Base-by-base conservation (phyloP, 768 basidiomycete genomes). In the Termitomyces sp. region DNA sequence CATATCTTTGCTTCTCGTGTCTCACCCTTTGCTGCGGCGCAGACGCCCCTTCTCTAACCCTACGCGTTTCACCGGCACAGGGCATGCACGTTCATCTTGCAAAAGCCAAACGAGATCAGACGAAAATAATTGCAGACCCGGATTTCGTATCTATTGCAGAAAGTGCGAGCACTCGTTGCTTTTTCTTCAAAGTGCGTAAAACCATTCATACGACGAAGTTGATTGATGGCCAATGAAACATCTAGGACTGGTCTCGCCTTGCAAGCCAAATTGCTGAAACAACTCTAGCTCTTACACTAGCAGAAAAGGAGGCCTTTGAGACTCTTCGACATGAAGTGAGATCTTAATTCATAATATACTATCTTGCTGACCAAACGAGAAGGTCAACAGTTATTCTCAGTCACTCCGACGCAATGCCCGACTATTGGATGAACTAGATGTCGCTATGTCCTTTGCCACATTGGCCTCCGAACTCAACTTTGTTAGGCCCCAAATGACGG, bases 401-500 rank as follows among this genome's bases (percentile, higher is more conserved):
- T 75, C 76, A 24, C 74, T 98, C n/a, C 81, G 88, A 63, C 79
- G 81, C 33, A 96, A 95, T 68, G 86, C 91, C 4, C 82, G 84
- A 32, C 79, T 94, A 49, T 74, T 95, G 42, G 93, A 96, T 69
- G 94, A 98, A 71, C 74, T 98, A 13, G 96, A 98, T 69, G 86
- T 97, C 15, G 81, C 84, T 0, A 72, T 94, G 3, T 86, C 88
- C 0, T 97, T 96, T 66, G 91, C 95, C 6, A 82, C 81, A 50
- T 79, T 95, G 22, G 96, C 95, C 0, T 71, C 76, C 3, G 92
- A 96, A 64, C 81, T 92, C 76, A 83, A 85, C 40, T 89, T 94
- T 68, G 84, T 89, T 16, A 79, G 86, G 35, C 96, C 96, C 0
- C 70, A 74, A 6, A 71, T 98, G 35, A 82, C 77, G 18, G 84